Evolutionary conservation across 352 stramenopile species (phyloP).

Genomic region (Globisporangium yorkense): DNA sequence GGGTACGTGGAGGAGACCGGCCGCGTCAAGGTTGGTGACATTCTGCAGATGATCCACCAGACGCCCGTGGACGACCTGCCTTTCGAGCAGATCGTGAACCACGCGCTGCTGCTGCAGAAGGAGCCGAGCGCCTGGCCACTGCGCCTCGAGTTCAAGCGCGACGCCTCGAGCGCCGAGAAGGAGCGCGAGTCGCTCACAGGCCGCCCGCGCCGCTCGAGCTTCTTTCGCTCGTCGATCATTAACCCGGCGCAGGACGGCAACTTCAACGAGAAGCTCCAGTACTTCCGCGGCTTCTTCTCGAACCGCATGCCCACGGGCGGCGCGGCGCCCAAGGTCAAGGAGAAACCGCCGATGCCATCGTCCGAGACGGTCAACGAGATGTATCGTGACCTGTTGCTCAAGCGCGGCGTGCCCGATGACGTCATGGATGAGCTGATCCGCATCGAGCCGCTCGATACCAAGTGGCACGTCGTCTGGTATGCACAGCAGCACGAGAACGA

Average conservation of each 20-base stretch:
- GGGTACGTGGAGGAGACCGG: slow-evolving; percentile 75
- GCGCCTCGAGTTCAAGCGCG: slow-evolving; percentile 69
- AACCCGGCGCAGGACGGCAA: slow-evolving; percentile 66
- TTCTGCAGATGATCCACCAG: slow-evolving; percentile 75
- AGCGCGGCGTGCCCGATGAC: slow-evolving; percentile 75
- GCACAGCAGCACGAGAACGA: slow-evolving; percentile 78
- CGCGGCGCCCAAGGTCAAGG: slow-evolving; percentile 56
- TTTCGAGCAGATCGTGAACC: slow-evolving; percentile 80
- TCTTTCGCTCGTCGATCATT: slow-evolving; percentile 67
- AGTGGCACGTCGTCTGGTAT: slow-evolving; percentile 84
- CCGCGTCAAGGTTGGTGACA: slow-evolving; percentile 71
- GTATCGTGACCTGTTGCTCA: slow-evolving; percentile 74
- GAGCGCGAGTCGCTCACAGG: slow-evolving; percentile 16
- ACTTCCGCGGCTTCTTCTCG: slow-evolving; percentile 82
- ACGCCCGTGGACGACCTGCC: slow-evolving; percentile 75
- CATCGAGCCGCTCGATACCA: slow-evolving; percentile 80
- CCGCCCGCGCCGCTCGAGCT: slow-evolving; percentile 55
- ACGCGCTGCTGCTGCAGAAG: slow-evolving; percentile 68
- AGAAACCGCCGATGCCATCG: slow-evolving; percentile 53
- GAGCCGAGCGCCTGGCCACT: slow-evolving; percentile 65
- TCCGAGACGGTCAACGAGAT: slow-evolving; percentile 81
- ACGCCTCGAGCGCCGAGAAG: slow-evolving; percentile 31
- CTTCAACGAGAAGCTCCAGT: slow-evolving; percentile 85
- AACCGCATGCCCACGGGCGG: slow-evolving; percentile 73
- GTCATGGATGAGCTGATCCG: slow-evolving; percentile 82